Conservation (phyloP, 2,329 filamentous ascomycete genomes). For the Ophioceras dolichostomum region DNA sequence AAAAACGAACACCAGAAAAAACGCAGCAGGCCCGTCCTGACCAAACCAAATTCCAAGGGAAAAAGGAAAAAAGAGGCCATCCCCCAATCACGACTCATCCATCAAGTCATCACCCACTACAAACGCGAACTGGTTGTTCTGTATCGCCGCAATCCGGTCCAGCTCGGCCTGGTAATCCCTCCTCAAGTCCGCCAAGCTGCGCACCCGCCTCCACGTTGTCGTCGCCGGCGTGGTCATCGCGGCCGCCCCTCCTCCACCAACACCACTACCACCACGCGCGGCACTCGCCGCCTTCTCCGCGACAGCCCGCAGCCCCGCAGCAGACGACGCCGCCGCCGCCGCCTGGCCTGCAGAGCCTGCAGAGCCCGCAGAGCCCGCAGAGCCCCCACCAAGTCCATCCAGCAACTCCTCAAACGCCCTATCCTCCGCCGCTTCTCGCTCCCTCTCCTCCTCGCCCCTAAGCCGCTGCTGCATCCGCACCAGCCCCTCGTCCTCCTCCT, state of each 20-base stretch:
- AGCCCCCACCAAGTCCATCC: background rate
- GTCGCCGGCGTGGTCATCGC: conserved; percentile 1
- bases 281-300: conserved; percentile 9
- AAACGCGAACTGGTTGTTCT: conserved; percentile 82
- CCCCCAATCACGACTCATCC: conserved; percentile 29
- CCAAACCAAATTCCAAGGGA: too few species aligned
- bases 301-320: conserved; percentile 3
- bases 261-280: conserved; percentile 10
- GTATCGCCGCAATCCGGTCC: conserved; percentile 76
- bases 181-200: conserved; percentile 76
- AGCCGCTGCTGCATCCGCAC: too few species aligned
- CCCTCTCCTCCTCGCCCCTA: background rate
- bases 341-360: too few species aligned
- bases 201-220: conserved; percentile 53
- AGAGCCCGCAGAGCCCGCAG: too few species aligned
- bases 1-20: too few species aligned
- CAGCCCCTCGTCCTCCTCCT: conserved; percentile 14
- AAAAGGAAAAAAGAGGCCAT: background rate
- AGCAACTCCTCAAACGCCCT: background rate
- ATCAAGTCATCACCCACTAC: conserved; percentile 38
- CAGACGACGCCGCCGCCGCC: conserved; percentile 4
- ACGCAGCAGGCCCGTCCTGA: too few species aligned
- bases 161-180: conserved; percentile 84
- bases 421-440: background rate
- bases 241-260: conserved; percentile 9